These are phyloP conservation scores for Geotrichum klebahnii DNA, from an alignment of 1,139 yeast species.

Conservation along the genomic window DNA sequence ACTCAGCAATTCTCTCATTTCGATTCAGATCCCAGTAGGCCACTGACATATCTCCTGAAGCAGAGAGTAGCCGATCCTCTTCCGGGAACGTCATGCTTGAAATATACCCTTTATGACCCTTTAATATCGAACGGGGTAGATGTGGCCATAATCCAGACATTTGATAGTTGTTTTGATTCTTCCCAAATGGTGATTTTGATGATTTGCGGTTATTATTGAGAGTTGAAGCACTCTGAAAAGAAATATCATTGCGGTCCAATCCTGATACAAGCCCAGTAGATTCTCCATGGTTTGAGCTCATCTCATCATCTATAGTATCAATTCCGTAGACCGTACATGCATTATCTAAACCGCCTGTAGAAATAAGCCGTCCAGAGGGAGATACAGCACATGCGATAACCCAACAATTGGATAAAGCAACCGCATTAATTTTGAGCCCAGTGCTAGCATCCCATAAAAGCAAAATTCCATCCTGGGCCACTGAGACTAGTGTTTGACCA, in stretches of 20 bases:
- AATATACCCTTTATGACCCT: conserved; percentile 81
- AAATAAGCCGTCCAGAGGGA: conserved; percentile 61
- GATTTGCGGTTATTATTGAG: conserved; percentile 5
- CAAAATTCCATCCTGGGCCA: conserved; percentile 84
- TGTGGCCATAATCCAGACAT: conserved; percentile 34
- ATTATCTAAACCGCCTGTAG: conserved; percentile 82
- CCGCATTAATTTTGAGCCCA: conserved; percentile 67
- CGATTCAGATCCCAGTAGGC: conserved; percentile 73
- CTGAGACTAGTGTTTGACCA: conserved; percentile 57
- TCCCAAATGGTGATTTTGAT: conserved; percentile 23
- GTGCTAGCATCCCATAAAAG: conserved; percentile 78
- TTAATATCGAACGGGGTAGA: conserved; percentile 49
- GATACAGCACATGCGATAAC: conserved; percentile 71
- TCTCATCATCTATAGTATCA: conserved; percentile 15
- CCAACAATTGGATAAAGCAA: conserved; percentile 59
- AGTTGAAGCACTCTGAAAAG: conserved; percentile 16
- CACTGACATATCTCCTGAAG: conserved; percentile 82
- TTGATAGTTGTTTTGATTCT: conserved; percentile 22
- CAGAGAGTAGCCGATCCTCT: conserved; percentile 56
- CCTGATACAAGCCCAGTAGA: not conserved
- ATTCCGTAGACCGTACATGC: conserved; percentile 65
- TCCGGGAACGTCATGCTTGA: conserved; percentile 67
- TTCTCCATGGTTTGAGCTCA: conserved; percentile 4
- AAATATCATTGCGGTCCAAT: conserved; percentile 20
- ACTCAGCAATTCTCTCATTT: conserved; percentile 54